Percentiles rank a stretch among this genome's conserved stretches.
phyloP scores from a whole-genome alignment of 345 rosid species.

The Camelina laxa region DNA sequence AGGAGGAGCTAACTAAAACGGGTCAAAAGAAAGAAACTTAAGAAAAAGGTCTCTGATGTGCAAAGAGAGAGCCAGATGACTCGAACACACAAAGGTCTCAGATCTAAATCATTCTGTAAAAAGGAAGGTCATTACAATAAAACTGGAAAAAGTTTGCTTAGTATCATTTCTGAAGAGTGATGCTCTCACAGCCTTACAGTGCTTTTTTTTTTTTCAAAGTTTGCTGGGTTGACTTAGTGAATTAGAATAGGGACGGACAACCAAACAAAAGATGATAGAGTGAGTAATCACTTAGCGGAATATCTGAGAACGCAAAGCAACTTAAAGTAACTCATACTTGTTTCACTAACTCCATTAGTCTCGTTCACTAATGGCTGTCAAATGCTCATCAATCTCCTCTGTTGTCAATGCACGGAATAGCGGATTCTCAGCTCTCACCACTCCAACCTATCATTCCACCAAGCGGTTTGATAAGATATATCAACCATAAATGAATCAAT shows the following conservation, averaged over 20 bases:
- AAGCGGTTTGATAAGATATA: not conserved
- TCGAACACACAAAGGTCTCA: too few relatives aligned
- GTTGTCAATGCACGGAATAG: slow-evolving; percentile 59
- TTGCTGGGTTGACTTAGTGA: not conserved
- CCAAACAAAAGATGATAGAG: slow-evolving; percentile 7
- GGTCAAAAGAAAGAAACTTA: too few relatives aligned
- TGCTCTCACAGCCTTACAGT: not conserved
- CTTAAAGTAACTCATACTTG: not conserved
- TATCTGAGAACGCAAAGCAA: not conserved
- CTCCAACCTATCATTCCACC: slow-evolving; percentile 57
- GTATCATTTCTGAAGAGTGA: not conserved
- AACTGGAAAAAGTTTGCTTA: not conserved
- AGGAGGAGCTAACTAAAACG: too few relatives aligned
- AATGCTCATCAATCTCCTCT: slow-evolving; percentile 67
- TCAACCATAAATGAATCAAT: not conserved
- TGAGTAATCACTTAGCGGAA: slow-evolving; percentile 10
- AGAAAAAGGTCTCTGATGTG: too few relatives aligned
- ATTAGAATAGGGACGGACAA: not conserved
- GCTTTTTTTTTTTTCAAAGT: not conserved
- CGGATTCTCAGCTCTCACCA: slow-evolving; percentile 56
- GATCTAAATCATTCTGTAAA: too few relatives aligned
- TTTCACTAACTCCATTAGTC: slow-evolving; percentile 43
- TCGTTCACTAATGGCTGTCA: slow-evolving; percentile 69
- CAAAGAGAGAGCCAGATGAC: too few relatives aligned
- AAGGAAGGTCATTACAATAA: too few relatives aligned